phyloP scores from a whole-genome alignment of 306 rosid species.

The Vigna radiata region DNA sequence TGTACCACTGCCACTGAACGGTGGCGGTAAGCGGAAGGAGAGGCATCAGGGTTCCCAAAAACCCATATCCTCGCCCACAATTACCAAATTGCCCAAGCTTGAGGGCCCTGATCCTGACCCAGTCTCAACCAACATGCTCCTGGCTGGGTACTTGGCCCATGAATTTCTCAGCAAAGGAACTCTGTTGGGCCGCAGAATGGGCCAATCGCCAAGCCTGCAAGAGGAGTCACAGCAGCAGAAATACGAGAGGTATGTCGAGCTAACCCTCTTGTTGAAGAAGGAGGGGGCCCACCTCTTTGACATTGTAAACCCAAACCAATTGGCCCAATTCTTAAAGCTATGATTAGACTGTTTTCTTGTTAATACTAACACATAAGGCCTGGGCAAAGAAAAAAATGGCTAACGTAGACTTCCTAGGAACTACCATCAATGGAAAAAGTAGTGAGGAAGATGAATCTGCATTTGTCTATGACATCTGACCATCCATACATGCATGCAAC shows the following conservation, averaged over 20 bases:
- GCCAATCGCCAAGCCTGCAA: slow-evolving; percentile 14
- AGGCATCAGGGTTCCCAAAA: slow-evolving; percentile 33
- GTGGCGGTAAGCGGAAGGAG: slow-evolving; percentile 52
- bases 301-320: slow-evolving; percentile 75
- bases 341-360: neutral
- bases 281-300: slow-evolving; percentile 61
- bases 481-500: neutral
- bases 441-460: neutral
- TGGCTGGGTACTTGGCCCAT: slow-evolving; percentile 76
- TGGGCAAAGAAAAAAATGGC: too few species aligned
- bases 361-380: neutral
- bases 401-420: neutral
- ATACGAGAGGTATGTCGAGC: slow-evolving; percentile 56
- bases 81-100: slow-evolving; percentile 11
- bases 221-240: slow-evolving; percentile 40
- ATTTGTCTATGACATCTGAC: neutral
- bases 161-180: slow-evolving; percentile 74
- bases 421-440: neutral
- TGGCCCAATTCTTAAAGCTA: slow-evolving; percentile 49
- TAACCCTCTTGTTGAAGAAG: slow-evolving; percentile 54
- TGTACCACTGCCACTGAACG: neutral
- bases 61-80: neutral
- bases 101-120: neutral
- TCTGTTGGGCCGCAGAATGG: slow-evolving; percentile 60
- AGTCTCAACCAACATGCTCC: slow-evolving; percentile 38